A percentile compares a stretch with the other conserved stretches of the same genome.
Conservation (phyloP, 2,329 filamentous ascomycete species). For the Verticillium isaacii region DNA sequence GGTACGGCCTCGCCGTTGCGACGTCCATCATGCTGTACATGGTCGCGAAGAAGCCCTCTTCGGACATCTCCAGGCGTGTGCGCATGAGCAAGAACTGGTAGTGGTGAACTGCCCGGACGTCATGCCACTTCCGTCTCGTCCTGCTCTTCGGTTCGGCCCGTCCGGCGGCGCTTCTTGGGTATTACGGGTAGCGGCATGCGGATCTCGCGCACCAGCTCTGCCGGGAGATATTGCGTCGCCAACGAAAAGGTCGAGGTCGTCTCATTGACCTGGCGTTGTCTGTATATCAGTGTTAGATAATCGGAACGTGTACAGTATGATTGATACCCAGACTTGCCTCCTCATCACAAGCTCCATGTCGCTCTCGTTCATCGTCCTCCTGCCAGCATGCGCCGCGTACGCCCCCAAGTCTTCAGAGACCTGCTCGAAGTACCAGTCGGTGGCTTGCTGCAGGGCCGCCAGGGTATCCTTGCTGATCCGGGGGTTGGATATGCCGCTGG, state of each 20-base stretch:
- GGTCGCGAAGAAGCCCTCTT: slow-evolving; percentile 82
- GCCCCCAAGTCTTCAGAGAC: slow-evolving; percentile 72
- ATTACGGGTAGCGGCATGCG: slow-evolving; percentile 61
- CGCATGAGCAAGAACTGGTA: slow-evolving; percentile 74
- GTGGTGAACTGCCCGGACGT: slow-evolving; percentile 23
- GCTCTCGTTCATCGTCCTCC: slow-evolving; percentile 80
- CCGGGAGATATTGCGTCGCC: slow-evolving; percentile 76
- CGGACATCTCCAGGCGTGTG: slow-evolving; percentile 67
- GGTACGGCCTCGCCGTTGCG: slow-evolving; percentile 80
- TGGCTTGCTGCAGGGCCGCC: slow-evolving; percentile 70
- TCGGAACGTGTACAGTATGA: slow-evolving; percentile 10
- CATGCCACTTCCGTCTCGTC: slow-evolving; percentile 34
- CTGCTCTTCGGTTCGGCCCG: slow-evolving; percentile 25
- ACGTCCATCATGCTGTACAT: slow-evolving; percentile 96
- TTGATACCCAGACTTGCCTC: slow-evolving; percentile 53
- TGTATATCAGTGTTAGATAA: slow-evolving; percentile 36
- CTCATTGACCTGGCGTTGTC: slow-evolving; percentile 71
- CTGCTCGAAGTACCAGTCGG: slow-evolving; percentile 92
- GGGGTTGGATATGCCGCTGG: slow-evolving; percentile 58
- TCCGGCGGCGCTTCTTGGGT: slow-evolving; percentile 38
- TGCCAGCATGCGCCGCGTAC: slow-evolving; percentile 76
- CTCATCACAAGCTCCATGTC: slow-evolving; percentile 80
- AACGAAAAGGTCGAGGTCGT: slow-evolving; percentile 76
- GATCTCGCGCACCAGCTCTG: slow-evolving; percentile 78
- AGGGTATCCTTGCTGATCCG: slow-evolving; percentile 72